Base-by-base conservation (phyloP, 2,329 filamentous ascomycete genomes). In the Taxawa tesnikishii region DNA sequence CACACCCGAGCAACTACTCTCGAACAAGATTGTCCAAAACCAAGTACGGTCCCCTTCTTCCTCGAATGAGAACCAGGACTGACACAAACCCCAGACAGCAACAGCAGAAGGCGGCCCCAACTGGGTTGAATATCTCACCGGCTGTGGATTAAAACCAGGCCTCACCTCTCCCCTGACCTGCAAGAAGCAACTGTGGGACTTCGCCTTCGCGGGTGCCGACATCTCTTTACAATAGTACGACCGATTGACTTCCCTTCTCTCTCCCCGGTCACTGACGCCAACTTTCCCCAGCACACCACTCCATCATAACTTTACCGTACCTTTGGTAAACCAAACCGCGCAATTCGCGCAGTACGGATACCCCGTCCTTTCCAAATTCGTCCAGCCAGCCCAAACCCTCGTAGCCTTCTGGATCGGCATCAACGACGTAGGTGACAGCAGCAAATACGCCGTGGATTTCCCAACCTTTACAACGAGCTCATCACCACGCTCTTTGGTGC, bases 341-440 rank as follows among this genome's bases (percentile, higher is more conserved):
- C 64, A 70, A 38, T 73, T 63, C 45, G 43, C 55, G 3, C 42
- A 43, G 2, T 68, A 67, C 38, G 67, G 51, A 6, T 50, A 65
- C 29, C 55, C 55, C 1, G 56, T 57, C 8, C 51, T 67, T 3
- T 37, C 43, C 14, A 36, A 44, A 15, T 41, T 34, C 6, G 29
- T 58, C 12, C 43, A 60, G 7, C 49, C 56, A 11, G 40, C 49
- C 4, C 48, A 57, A 12, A 56, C 62, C 2, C 50, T 73, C 2
- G 57, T 70, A 0, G 61, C 62, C 3, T 46, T 70, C 23, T 73
- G 64, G 62, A 73, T 73, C 28, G 70, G 42, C 6, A 56, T 73
- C 37, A 73, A 73, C 43, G 69, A 73, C 35, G 67, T 73, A 38
- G 59, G 56, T 39, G 68, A 73, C 43, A 60, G 60, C 5, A 54